A percentile compares a stretch with the other conserved stretches of the same genome.
Conservation (phyloP, 495 filamentous ascomycete genomes). For the Xylaria acuta region DNA sequence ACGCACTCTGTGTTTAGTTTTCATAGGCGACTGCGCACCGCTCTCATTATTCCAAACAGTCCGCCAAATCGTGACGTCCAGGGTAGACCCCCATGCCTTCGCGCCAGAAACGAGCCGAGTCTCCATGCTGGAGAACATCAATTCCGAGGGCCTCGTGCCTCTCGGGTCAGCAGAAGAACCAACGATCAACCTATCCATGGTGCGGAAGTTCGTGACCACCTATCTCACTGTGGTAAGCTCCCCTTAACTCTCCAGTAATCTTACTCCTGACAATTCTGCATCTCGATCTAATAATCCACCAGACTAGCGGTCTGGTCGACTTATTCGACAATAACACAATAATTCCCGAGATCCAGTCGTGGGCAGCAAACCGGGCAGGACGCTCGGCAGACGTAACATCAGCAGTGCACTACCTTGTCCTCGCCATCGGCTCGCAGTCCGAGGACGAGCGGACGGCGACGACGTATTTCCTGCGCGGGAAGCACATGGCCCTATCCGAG, state of each 20-base stretch:
- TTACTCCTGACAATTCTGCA: background rate
- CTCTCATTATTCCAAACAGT: constrained; percentile 72
- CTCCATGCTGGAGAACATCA: constrained; percentile 64
- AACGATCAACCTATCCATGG: constrained; percentile 26
- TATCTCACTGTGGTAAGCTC: constrained; percentile 44
- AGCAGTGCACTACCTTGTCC: constrained; percentile 63
- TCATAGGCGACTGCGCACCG: constrained; percentile 73
- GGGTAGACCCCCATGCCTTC: constrained; percentile 67
- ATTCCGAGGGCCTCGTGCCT: constrained; percentile 28
- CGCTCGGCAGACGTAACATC: constrained; percentile 50
- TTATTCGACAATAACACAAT: constrained; percentile 46
- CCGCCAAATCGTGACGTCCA: constrained; percentile 68
- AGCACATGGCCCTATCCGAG: constrained; percentile 59
- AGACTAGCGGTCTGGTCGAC: constrained; percentile 49
- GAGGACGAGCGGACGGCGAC: constrained; percentile 57
- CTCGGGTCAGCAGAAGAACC: constrained; percentile 30
- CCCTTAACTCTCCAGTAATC: background rate
- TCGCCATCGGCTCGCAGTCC: constrained; percentile 66
- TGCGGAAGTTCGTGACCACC: constrained; percentile 36
- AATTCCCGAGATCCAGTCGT: constrained; percentile 36
- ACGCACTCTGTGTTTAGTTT: constrained; percentile 42
- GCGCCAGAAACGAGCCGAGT: constrained; percentile 69
- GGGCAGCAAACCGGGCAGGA: constrained; percentile 35
- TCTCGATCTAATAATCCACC: background rate
- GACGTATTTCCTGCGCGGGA: constrained; percentile 62